Percentiles rank a stretch among this genome's conserved stretches.
These are phyloP conservation scores for Sclerotinia trifoliorum DNA, from an alignment of 2,329 filamentous ascomycete species.

Conservation along the genomic window DNA sequence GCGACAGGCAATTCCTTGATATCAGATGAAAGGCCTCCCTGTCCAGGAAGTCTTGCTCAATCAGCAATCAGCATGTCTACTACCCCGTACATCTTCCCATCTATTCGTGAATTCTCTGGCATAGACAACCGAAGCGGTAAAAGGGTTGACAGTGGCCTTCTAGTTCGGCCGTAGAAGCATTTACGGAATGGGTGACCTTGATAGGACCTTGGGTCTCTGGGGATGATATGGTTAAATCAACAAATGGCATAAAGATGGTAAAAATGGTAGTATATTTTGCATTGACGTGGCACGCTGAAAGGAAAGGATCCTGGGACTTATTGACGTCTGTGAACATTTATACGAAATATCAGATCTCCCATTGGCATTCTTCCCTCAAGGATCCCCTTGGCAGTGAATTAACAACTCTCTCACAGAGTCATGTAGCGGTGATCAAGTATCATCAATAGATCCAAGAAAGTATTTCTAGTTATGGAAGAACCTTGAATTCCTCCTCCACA, in stretches of 20 bases:
- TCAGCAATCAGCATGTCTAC: not conserved
- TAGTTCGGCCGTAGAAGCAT: not conserved
- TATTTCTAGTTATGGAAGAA: not conserved
- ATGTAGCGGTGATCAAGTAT: not conserved
- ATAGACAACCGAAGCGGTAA: not conserved
- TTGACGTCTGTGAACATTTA: slow-evolving; percentile 1
- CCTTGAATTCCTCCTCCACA: not conserved
- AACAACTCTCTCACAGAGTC: not conserved
- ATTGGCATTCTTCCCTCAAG: not conserved
- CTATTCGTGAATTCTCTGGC: slow-evolving; percentile 1
- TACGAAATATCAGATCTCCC: not conserved
- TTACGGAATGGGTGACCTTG: not conserved
- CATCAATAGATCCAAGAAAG: not conserved
- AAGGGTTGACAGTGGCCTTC: slow-evolving; percentile 12
- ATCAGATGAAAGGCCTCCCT: not conserved
- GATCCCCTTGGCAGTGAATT: not conserved
- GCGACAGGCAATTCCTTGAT: slow-evolving; percentile 13
- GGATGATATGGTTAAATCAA: slow-evolving; percentile 1
- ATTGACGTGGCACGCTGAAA: slow-evolving; percentile 16
- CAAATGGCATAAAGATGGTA: slow-evolving; percentile 11
- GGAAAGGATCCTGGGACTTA: not conserved
- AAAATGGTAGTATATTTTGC: slow-evolving; percentile 12
- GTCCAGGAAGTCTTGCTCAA: not conserved
- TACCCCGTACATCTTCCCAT: not conserved
- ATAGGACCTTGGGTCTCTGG: not conserved